Evolutionary conservation across 495 filamentous ascomycete genomes (phyloP), one percentile per base, ranked within the genome.

Genomic region (Friedmanniomyces endolithicus): DNA sequence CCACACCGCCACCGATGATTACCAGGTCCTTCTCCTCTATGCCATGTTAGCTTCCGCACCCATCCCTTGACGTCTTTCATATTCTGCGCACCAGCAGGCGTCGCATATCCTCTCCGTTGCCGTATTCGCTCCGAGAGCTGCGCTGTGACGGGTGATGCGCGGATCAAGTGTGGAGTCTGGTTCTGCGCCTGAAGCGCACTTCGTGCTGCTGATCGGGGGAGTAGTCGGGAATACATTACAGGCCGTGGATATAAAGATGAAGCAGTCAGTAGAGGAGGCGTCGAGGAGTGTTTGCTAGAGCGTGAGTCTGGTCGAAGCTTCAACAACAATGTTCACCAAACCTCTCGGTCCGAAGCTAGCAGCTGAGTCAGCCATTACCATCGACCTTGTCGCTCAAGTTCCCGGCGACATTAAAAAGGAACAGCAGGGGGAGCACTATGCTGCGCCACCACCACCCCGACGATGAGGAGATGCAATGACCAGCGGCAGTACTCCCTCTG

Each of bases 1-100:
- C 92, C 62, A 96, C 94, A 76, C 92, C 92, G 69, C 92, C 92
- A 67, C 92, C 92, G 65, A 95, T 90, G 72, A 96, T 88, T 63
- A 96, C 85, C 35, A 95, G 75, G 70, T 95, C 89, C 67, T 89
- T 85, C 68, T 90, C 85, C 65, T 87, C 88, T 94, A 67, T 46
- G n/a, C 12, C 3, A 50, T 31, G 22, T 41, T 19, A 34, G 33
- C 31, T 19, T 24, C 16, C 17, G 59, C 62, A 35, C 14, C 27
- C 25, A 37, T 22, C 29, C 45, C 20, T 51, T 25, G 48, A 6
- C 52, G 7, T n/a, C 22, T 7, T 1, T 1, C 11, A 11, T 16
- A 9, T 19, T 20, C 0, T 20, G 52, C 82, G 71, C 60, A 92
- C 88, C 84, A 70, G 87, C 74, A 72, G 88, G 78, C 63, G 85